Base-by-base conservation (phyloP, 352 stramenopile genomes). In the Globisporangium perplexum region DNA sequence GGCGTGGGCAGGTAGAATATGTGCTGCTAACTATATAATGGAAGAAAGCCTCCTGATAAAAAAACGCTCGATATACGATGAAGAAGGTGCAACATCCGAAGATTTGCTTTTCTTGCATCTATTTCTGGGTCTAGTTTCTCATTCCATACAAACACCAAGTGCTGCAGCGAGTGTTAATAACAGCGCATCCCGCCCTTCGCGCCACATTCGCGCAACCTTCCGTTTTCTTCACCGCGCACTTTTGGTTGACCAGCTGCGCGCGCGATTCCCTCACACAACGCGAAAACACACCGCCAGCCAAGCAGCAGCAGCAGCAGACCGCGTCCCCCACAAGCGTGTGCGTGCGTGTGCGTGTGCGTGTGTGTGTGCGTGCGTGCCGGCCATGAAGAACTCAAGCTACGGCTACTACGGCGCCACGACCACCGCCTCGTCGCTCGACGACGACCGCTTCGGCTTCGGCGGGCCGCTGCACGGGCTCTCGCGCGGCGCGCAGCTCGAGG, bases 401-500 rank as follows among this genome's bases (percentile, higher is more conserved):
- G 48, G 55, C 24, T 51, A 61, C 41, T 55, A 61, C 47, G 55
- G 55, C 30, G 39, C 47, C 28, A 68, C 42, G 18, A 49, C 38
- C 54, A 52, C 22, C 53, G 66, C 31, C 49, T 47, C 50, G 54
- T 46, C 20, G 60, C 55, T 51, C 18, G 55, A 56, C 22, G 55
- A 61, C 41, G 39, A 45, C 39, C 39, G 39, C 39, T 14, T 45
- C 39, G 39, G 39, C 39, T 24, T 45, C 6, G 39, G 39, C 22
- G 39, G 39, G 39, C n/a, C 39, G 39, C 39, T 45, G 7, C 39
- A 45, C 39, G 30, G 26, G 20, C 61, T 74, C 30, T 85, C 77
- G 10, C 77, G 80, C 39, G 77, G 77, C 45, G 66, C 69, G 48
- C 72, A 87, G 54, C 74, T 90, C 48, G 80, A 90, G 51, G 77